Conservation (phyloP, 2,329 filamentous ascomycete species). For the Alternaria atra region DNA sequence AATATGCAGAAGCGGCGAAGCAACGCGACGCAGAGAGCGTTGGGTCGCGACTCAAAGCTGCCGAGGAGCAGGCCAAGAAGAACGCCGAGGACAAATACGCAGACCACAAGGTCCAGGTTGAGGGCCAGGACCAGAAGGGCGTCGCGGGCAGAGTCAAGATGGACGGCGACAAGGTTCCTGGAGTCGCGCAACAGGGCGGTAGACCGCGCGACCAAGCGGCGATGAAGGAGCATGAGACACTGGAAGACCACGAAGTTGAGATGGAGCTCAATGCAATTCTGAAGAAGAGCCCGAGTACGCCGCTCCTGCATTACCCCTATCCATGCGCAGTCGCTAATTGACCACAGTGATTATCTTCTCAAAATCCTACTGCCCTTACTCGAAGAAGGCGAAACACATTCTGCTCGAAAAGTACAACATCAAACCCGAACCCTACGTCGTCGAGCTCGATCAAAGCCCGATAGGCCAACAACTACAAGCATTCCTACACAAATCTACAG, state of each 20-base stretch:
- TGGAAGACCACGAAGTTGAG: constrained; percentile 72
- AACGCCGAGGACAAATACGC: constrained; percentile 72
- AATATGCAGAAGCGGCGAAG: constrained; percentile 51
- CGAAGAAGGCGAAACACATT: constrained; percentile 83
- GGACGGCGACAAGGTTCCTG: constrained; percentile 48
- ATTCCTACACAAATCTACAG: constrained; percentile 75
- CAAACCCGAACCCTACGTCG: constrained; percentile 81
- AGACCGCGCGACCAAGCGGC: constrained; percentile 51
- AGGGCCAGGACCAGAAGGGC: constrained; percentile 55
- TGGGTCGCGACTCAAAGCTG: constrained; percentile 70
- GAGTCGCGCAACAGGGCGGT: constrained; percentile 58
- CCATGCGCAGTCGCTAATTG: constrained; percentile 14
- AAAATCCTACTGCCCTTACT: constrained; percentile 90
- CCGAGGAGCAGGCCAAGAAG: constrained; percentile 74
- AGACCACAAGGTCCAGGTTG: constrained; percentile 52
- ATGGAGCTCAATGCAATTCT: constrained; percentile 79
- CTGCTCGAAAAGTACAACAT: constrained; percentile 87
- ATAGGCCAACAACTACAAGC: constrained; percentile 78
- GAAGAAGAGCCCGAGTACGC: constrained; percentile 80
- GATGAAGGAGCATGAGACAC: constrained; percentile 59
- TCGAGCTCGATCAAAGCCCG: constrained; percentile 86
- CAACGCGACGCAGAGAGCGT: constrained; percentile 64
- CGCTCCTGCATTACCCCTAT: neutral
- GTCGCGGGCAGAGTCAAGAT: constrained; percentile 65
- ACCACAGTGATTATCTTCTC: constrained; percentile 89